Evolutionary conservation across 75 land plant genomes (phyloP), one percentile per base, ranked within the genome.

Genomic region (Isoetes taiwanensis): DNA sequence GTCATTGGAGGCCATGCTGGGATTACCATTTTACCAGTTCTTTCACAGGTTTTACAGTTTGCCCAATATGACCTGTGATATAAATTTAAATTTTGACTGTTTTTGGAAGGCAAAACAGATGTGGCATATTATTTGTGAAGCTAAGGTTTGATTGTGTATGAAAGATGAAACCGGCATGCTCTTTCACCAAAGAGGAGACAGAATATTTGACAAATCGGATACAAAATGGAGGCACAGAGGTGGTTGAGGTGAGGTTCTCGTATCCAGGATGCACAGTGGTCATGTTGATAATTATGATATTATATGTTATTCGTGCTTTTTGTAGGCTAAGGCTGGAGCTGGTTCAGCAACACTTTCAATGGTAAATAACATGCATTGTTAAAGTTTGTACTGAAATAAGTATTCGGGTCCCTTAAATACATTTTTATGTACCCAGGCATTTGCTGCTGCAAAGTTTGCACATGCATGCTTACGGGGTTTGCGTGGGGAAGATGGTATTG

Each of bases 141-240:
- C n/a, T n/a, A n/a, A n/a, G n/a, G n/a, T n/a, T n/a, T n/a, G n/a
- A n/a, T n/a, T n/a, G n/a, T n/a, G n/a, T n/a, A n/a, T n/a, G n/a
- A n/a, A n/a, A 94, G 99, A 84, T 90, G 4, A 80, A 72, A 28
- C 99, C 99, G 37, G 63, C 78, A 8, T 69, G 64, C 58, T 70
- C 74, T 54, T 85, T 94, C 58, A 77, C 86, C 28, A 52, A 71
- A 14, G 73, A 85, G 66, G 99, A 94, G 70, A 59, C 61, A 28
- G 67, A 73, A 24, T 82, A 82, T 38, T 61, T 94, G 46, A 94
- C 99, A 14, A 69, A 85, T 66, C 82, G 99, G 3, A 94, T 94
- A 32, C 99, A 94, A 50, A 94, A 94, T 75, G 99, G 99, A 61
- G 99, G 99, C 56, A 94, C 99, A 30, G 99, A 94, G 67, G 99